These are phyloP conservation scores for Boletus barrowsii DNA, from an alignment of 768 basidiomycete genomes.

Conservation along the genomic window DNA sequence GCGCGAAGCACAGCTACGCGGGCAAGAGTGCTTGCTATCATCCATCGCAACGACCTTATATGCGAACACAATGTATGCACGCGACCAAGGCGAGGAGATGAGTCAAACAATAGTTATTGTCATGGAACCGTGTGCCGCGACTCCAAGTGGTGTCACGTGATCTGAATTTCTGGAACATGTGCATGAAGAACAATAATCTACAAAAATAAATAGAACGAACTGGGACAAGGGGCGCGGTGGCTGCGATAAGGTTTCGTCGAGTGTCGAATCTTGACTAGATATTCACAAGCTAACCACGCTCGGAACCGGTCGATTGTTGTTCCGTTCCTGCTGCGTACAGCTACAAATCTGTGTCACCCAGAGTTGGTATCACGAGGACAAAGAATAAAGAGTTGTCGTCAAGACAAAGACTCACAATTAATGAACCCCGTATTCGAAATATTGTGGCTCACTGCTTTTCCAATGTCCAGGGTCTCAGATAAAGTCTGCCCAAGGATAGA, in stretches of 20 bases:
- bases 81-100: conserved; percentile 7
- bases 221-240: conserved; percentile 1
- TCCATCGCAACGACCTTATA: conserved; percentile 19
- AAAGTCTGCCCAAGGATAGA: conserved; percentile 49
- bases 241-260: conserved; percentile 12
- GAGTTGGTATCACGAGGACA: conserved; percentile 1
- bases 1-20: conserved; percentile 31
- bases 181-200: conserved; percentile 28
- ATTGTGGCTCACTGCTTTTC: conserved; percentile 2
- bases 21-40: background rate
- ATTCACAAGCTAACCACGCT: conserved; percentile 8
- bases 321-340: background rate
- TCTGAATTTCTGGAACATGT: background rate
- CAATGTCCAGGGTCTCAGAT: conserved; percentile 25
- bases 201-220: background rate
- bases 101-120: conserved; percentile 32
- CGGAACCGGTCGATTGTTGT: conserved; percentile 11
- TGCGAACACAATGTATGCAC: conserved; percentile 2
- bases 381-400: background rate
- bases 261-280: background rate
- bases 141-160: conserved; percentile 22
- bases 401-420: conserved; percentile 7
- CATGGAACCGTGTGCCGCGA: background rate
- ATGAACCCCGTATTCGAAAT: no score
- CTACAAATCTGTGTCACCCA: background rate